A percentile compares a stretch with the other conserved stretches of the same genome.
phyloP scores from a whole-genome alignment of 129 eudicot species.

The Helichrysum umbraculigerum region DNA sequence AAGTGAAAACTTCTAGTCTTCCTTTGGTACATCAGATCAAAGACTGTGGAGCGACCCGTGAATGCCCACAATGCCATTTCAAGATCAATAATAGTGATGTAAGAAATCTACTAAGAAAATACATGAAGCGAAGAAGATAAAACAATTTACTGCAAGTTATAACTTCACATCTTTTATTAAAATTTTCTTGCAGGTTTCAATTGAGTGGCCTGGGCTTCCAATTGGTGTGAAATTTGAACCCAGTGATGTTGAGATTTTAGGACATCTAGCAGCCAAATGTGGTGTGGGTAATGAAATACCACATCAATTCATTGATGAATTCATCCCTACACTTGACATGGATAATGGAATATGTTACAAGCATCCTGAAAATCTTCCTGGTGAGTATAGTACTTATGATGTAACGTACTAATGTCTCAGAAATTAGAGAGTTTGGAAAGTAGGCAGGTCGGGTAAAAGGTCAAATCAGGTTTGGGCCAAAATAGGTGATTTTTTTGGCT shows the following conservation, averaged over 20 bases:
- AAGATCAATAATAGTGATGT: slow-evolving; percentile 77
- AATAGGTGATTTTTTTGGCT: not conserved
- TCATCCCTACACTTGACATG: slow-evolving; percentile 78
- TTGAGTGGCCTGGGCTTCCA: slow-evolving; percentile 91
- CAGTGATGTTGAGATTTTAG: slow-evolving; percentile 73
- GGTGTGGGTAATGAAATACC: slow-evolving; percentile 52
- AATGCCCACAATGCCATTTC: slow-evolving; percentile 77
- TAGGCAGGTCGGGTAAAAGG: slow-evolving; percentile 1
- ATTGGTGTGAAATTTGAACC: slow-evolving; percentile 94
- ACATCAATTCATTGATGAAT: slow-evolving; percentile 74
- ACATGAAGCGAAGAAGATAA: not conserved
- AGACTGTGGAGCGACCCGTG: slow-evolving; percentile 70
- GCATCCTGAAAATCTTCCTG: slow-evolving; percentile 93
- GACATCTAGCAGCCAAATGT: slow-evolving; percentile 76
- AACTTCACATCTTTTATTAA: slow-evolving; percentile 7
- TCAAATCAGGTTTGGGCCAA: not conserved
- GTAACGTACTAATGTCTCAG: not conserved
- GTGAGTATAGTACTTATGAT: slow-evolving; percentile 38
- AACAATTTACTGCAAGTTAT: not conserved
- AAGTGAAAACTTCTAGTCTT: slow-evolving; percentile 62
- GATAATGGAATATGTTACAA: slow-evolving; percentile 77
- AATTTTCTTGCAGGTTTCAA: slow-evolving; percentile 48
- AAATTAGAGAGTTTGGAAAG: not conserved
- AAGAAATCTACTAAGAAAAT: slow-evolving; percentile 38
- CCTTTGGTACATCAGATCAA: slow-evolving; percentile 55